These are phyloP conservation scores for Phytophthora hybrid DNA, from an alignment of 352 stramenopile species.

Conservation along the genomic window DNA sequence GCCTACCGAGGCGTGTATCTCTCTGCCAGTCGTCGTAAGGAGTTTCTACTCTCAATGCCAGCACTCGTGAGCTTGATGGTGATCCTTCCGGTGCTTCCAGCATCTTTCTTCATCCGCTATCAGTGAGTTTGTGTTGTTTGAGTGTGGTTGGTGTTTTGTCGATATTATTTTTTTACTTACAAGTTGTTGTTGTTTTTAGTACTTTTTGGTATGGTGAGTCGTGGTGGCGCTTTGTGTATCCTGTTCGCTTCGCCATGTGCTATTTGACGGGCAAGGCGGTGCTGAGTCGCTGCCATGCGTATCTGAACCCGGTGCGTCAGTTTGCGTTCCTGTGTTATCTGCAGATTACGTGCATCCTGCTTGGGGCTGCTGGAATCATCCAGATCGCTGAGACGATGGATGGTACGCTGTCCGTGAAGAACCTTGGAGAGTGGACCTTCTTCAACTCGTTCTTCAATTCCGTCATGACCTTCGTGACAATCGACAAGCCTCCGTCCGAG, in stretches of 20 bases:
- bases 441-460: slow-evolving; percentile 92
- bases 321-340: slow-evolving; percentile 87
- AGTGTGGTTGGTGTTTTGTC: neutral
- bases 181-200: slow-evolving; percentile 35
- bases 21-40: slow-evolving; percentile 58
- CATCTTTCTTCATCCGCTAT: slow-evolving; percentile 77
- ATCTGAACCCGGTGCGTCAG: slow-evolving; percentile 82
- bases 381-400: slow-evolving; percentile 88
- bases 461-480: slow-evolving; percentile 89
- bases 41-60: slow-evolving; percentile 70
- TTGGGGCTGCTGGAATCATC: slow-evolving; percentile 81
- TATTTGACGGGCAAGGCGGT: slow-evolving; percentile 81
- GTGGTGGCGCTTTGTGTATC: slow-evolving; percentile 88
- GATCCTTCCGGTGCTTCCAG: slow-evolving; percentile 79
- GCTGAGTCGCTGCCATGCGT: slow-evolving; percentile 79
- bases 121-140: slow-evolving; percentile 55
- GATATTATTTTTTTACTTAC: neutral
- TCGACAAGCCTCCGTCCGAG: slow-evolving; percentile 83
- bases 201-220: slow-evolving; percentile 81
- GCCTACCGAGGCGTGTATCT: slow-evolving; percentile 79
- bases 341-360: slow-evolving; percentile 83
- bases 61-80: slow-evolving; percentile 66
- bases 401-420: slow-evolving; percentile 52
- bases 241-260: slow-evolving; percentile 83
- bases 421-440: slow-evolving; percentile 86